Evolutionary conservation across 2,329 filamentous ascomycete genomes (phyloP).

Genomic region (Furcasterigmium sp.): DNA sequence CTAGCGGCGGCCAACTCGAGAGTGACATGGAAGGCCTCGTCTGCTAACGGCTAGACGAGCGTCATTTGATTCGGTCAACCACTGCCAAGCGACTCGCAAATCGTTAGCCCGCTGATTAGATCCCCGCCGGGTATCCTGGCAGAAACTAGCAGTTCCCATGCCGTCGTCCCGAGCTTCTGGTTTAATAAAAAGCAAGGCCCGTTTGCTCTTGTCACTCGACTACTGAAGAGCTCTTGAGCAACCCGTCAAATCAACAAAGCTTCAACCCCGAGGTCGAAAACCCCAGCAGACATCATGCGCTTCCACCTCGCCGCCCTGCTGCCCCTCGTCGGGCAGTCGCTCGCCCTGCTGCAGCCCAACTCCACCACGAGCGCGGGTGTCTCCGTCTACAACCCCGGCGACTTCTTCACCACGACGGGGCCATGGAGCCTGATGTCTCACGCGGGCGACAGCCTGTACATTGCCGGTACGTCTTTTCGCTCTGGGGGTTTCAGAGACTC

Average conservation of each 20-base stretch:
- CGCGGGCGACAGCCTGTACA: constrained; percentile 21
- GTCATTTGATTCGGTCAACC: too few species aligned
- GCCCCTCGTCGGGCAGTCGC: not conserved
- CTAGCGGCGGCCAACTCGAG: too few species aligned
- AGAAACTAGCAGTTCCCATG: too few species aligned
- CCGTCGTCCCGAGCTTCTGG: too few species aligned
- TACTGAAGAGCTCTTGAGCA: not conserved
- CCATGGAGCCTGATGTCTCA: constrained; percentile 23
- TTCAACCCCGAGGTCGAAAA: not conserved
- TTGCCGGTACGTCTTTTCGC: constrained; percentile 14
- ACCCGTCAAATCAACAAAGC: not conserved
- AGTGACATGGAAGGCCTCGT: too few species aligned
- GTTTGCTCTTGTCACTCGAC: too few species aligned
- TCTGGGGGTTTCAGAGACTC: not conserved
- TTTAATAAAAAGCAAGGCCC: too few species aligned
- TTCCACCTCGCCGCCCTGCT: not conserved
- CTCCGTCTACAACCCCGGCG: constrained; percentile 19
- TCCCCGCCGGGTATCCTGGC: too few species aligned
- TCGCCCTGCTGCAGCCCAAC: constrained; percentile 13
- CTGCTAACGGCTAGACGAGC: too few species aligned
- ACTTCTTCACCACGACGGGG: constrained; percentile 19
- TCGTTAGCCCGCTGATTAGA: too few species aligned
- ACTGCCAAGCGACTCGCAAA: too few species aligned
- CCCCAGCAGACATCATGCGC: constrained; percentile 1
- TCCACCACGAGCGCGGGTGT: constrained; percentile 21